phyloP scores from a whole-genome alignment of 495 filamentous ascomycete species.

The Annulohypoxylon nitens region DNA sequence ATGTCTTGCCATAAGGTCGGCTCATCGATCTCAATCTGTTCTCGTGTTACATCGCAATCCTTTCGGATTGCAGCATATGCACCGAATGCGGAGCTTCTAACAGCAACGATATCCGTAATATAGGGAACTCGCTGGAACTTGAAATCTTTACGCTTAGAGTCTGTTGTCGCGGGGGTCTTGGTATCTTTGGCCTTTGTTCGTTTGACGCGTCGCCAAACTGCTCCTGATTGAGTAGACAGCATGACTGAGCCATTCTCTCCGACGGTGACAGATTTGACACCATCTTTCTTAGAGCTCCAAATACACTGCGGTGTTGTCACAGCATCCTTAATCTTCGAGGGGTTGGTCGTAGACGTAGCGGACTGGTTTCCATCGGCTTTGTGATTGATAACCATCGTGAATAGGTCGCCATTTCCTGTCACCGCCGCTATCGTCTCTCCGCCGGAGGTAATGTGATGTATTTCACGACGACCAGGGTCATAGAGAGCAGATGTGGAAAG shows the following conservation, averaged over 20 bases:
- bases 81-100: conserved; percentile 88
- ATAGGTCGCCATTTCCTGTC: conserved; percentile 85
- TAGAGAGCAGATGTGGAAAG: conserved; percentile 75
- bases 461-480: conserved; percentile 70
- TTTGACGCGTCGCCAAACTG: conserved; percentile 89
- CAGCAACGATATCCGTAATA: conserved; percentile 83
- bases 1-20: conserved; percentile 81
- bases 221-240: conserved; percentile 89
- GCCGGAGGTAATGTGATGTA: conserved; percentile 81
- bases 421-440: conserved; percentile 92
- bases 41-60: conserved; percentile 84
- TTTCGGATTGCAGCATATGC: conserved; percentile 89
- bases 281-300: conserved; percentile 89
- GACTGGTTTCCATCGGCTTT: conserved; percentile 70
- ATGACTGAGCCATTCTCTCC: conserved; percentile 96
- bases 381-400: conserved; percentile 78
- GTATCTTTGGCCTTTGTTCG: conserved; percentile 83
- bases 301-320: conserved; percentile 80
- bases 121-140: conserved; percentile 92
- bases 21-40: conserved; percentile 74
- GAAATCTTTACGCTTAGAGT: conserved; percentile 80
- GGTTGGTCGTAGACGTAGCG: conserved; percentile 85
- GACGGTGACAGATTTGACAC: conserved; percentile 85
- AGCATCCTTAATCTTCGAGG: conserved; percentile 83
- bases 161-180: conserved; percentile 61